phyloP scores from a whole-genome alignment of 164 flowering plant species.

The Magnolia changhungtana region DNA sequence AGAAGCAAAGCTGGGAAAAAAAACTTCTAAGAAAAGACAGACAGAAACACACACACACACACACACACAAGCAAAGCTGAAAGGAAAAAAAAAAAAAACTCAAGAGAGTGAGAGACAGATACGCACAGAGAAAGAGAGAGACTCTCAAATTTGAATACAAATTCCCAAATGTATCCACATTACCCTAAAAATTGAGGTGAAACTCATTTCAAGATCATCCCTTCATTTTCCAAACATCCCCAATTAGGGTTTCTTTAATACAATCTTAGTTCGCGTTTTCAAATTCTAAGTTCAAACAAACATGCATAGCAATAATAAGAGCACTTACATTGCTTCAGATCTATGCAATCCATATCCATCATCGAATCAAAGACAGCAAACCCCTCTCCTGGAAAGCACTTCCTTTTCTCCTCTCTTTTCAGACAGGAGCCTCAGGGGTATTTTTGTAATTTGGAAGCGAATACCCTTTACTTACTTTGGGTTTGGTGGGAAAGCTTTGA shows the following conservation, averaged over 20 bases:
- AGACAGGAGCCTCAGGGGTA: neutral
- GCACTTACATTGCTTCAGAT: neutral
- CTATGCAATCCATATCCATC: neutral
- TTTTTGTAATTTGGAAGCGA: neutral
- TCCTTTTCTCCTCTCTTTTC: neutral
- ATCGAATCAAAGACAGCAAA: neutral
- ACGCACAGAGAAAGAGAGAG: too few relatives aligned
- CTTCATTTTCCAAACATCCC: neutral
- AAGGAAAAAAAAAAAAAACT: too few relatives aligned
- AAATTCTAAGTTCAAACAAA: neutral
- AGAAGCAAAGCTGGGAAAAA: neutral
- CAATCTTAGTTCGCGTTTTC: neutral
- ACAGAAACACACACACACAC: too few relatives aligned
- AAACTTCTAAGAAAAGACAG: too few relatives aligned
- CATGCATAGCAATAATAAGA: neutral
- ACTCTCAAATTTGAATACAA: too few relatives aligned
- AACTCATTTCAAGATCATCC: neutral
- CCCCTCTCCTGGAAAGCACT: neutral
- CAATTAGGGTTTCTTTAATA: neutral
- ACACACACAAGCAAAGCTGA: too few relatives aligned
- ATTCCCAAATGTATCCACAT: neutral
- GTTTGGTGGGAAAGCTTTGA: slow-evolving; percentile 2
- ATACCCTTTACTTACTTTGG: neutral
- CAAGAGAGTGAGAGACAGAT: too few relatives aligned
- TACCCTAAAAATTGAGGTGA: neutral